Conservation (phyloP, 441 rosid genomes). For the Mallotus repandus region DNA sequence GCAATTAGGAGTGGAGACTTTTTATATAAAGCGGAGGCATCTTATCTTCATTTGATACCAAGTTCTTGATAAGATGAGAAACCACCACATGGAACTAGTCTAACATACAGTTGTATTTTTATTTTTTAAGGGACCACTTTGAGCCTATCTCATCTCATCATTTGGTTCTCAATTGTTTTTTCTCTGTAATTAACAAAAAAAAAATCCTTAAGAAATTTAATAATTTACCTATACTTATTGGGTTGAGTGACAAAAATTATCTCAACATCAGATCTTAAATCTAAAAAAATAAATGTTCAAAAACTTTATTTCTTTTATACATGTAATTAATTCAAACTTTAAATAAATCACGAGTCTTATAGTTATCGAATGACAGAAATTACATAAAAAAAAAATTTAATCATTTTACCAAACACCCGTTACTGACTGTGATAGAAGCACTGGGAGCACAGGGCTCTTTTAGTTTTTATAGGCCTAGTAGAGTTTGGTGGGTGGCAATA, state of each 20-base stretch:
- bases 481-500: neutral
- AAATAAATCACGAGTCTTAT: neutral
- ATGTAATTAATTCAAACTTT: too few relatives aligned
- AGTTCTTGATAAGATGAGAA: slow-evolving; percentile 24
- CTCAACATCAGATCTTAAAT: too few relatives aligned
- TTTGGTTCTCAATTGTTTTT: slow-evolving; percentile 8
- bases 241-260: too few relatives aligned
- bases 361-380: neutral
- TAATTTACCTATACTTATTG: too few relatives aligned
- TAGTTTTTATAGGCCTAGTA: neutral
- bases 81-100: slow-evolving; percentile 21
- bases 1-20: neutral
- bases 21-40: neutral
- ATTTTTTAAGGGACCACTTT: slow-evolving; percentile 26
- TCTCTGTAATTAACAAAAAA: neutral
- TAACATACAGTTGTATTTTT: slow-evolving; percentile 1
- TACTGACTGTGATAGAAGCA: too few relatives aligned
- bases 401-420: too few relatives aligned
- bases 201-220: neutral
- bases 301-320: too few relatives aligned
- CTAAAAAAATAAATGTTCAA: too few relatives aligned
- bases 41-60: slow-evolving; percentile 20
- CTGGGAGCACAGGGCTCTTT: neutral
- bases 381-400: too few relatives aligned
- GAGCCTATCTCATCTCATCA: neutral